Evolutionary conservation across 257 asterid genomes (phyloP).

Genomic region (Penstemon newberryi): DNA sequence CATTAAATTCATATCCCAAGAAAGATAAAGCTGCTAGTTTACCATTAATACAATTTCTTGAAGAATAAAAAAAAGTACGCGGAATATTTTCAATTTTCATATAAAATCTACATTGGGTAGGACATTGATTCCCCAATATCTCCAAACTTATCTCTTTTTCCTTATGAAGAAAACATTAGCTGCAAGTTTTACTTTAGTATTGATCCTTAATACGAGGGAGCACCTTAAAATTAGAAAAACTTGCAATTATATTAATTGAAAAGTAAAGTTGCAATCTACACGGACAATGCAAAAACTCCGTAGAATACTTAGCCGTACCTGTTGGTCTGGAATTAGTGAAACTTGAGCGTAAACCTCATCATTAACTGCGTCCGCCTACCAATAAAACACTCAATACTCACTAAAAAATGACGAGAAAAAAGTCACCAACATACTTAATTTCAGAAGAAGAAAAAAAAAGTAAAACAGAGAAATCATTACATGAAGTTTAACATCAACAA

Average conservation of each 20-base stretch:
- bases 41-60: not conserved
- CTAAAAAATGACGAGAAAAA: conserved; percentile 2
- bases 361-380: conserved; percentile 76
- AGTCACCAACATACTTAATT: not conserved
- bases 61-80: not conserved
- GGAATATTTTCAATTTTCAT: conserved; percentile 14
- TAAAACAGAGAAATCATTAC: conserved; percentile 34
- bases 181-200: not conserved
- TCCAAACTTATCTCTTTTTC: conserved; percentile 12
- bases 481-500: conserved; percentile 86
- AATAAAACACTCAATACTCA: conserved; percentile 17
- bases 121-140: conserved; percentile 30
- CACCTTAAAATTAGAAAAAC: conserved; percentile 3
- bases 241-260: conserved; percentile 1
- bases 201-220: conserved; percentile 9
- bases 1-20: conserved; percentile 17
- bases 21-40: conserved; percentile 14
- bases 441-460: not conserved
- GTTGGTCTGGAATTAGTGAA: conserved; percentile 73
- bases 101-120: conserved; percentile 10
- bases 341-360: conserved; percentile 95
- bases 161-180: conserved; percentile 22
- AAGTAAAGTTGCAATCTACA: conserved; percentile 3
- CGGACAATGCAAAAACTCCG: conserved; percentile 17
- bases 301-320: conserved; percentile 44